Conservation (phyloP, 768 basidiomycete genomes). For the Imleria badia region DNA sequence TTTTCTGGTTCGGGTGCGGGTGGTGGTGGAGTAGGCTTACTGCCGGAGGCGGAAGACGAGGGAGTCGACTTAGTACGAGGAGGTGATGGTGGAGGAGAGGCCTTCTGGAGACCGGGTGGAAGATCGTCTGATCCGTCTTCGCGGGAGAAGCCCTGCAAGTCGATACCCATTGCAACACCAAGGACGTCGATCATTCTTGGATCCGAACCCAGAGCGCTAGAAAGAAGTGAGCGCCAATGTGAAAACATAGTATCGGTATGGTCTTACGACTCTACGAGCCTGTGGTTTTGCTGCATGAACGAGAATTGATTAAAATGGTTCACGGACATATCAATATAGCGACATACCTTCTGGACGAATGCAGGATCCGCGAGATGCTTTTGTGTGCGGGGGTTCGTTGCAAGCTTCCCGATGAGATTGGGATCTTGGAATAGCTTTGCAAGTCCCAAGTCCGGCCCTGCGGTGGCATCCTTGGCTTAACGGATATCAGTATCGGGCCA, state of each 20-base stretch:
- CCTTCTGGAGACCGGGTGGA: slow-evolving; percentile 53
- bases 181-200: slow-evolving; percentile 93
- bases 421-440: slow-evolving; percentile 84
- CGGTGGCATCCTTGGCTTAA: slow-evolving; percentile 37
- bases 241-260: neutral
- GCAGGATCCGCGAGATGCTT: slow-evolving; percentile 81
- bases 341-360: slow-evolving; percentile 67
- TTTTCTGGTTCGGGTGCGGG: slow-evolving; percentile 40
- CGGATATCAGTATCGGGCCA: slow-evolving; percentile 1
- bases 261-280: slow-evolving; percentile 56
- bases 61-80: slow-evolving; percentile 35
- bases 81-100: slow-evolving; percentile 25
- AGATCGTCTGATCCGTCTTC: slow-evolving; percentile 83
- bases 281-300: slow-evolving; percentile 57
- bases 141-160: slow-evolving; percentile 82
- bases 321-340: neutral
- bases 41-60: slow-evolving; percentile 43
- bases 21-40: slow-evolving; percentile 40
- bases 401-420: slow-evolving; percentile 77
- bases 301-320: neutral
- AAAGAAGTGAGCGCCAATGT: slow-evolving; percentile 7
- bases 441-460: slow-evolving; percentile 55
- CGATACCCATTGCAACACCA: slow-evolving; percentile 90
- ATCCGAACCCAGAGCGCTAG: slow-evolving; percentile 61
- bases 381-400: slow-evolving; percentile 81